Evolutionary conservation across 2,329 filamentous ascomycete species (phyloP), one percentile per base, ranked within the genome.

Genomic region (Chaetomium olivaceum): DNA sequence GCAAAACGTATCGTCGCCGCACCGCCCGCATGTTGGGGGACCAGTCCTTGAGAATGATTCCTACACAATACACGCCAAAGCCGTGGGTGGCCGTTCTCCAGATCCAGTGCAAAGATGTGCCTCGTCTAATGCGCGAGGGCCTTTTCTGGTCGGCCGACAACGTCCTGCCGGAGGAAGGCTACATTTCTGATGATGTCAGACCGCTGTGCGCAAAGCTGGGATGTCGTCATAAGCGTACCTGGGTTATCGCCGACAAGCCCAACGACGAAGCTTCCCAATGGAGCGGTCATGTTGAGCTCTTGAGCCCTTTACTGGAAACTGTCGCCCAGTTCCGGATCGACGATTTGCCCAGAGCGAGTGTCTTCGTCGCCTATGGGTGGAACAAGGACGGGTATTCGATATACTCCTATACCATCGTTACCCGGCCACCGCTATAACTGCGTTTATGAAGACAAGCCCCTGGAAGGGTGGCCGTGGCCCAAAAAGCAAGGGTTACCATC

Each of bases 381-480:
- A 39, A 60, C 14, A 5, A 5, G 46, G 12, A 0, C 8, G 29
- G 16, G 12, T 3, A 36, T 27, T 11, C 7, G 11, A 23, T 27
- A 4, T 60, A 52, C 46, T 1, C 7, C 7, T 60, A 60, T n/a
- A 33, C 46, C 31, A 8, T 46, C 29, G 12, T 8, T 25, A 2
- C 7, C 27, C 4, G 11, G 12, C 4, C 2, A 33, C 3, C 60
- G 60, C 33, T 56, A 27, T 57, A 66, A 58, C 27, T 58, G 25
- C 29, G 52, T 58, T 27, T 58, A 63, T 7, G 61, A 39, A 27
- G 43, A 57, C 27, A 27, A 50, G 52, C 52, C 52, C 29, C 52
- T 62, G 27, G 14, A 36, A 7, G 61, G 52, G 61, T 62, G 61
- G 61, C 52, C 61, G 14, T 62, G 61, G 52, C 61, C 61, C 5